Base-by-base conservation (phyloP, 257 asterid species). In the Ilex asprella region DNA sequence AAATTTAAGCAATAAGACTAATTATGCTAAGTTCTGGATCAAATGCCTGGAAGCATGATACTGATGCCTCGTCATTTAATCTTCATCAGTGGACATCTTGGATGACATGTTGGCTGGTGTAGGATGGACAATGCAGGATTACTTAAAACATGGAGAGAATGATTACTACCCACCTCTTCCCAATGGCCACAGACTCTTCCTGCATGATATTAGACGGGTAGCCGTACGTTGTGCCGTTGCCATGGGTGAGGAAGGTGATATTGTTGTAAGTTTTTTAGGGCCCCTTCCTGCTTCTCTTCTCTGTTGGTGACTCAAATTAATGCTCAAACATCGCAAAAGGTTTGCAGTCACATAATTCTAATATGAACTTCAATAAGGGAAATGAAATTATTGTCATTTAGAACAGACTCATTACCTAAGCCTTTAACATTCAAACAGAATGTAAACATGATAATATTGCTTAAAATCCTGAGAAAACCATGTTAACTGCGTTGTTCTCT, bases 161-260 rank as follows among this genome's bases (percentile, higher is more conserved):
- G 95, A 92, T 72, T 92, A 92, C 76, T 92, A 92, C 67, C 99
- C 99, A 16, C 97, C 99, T 69, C 95, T 92, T 60, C 65, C 93
- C 29, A 92, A 83, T 62, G 99, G 97, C n/a, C 91, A 92, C 58
- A 80, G 97, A 70, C 81, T 92, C 30, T 92, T 92, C 74, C 67
- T 92, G 72, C 97, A 92, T 64, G 97, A 92, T 72, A 92, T 92
- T 60, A 83, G 99, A 77, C 88, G 89, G 15, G 99, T 92, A 60
- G 97, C 97, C 43, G 97, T 92, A 59, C 83, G 99, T 35, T 92
- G 95, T 77, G 99, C 93, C 51, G 95, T 92, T 57, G 99, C 99
- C 49, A 92, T 92, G 97, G 99, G 96, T 8, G 99, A 92, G 86
- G 99, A 92, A 76, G 98, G 98, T 56, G 98, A 92, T 70, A 72